Conservation (phyloP, 129 eudicot genomes). For the Cynara cardunculus region DNA sequence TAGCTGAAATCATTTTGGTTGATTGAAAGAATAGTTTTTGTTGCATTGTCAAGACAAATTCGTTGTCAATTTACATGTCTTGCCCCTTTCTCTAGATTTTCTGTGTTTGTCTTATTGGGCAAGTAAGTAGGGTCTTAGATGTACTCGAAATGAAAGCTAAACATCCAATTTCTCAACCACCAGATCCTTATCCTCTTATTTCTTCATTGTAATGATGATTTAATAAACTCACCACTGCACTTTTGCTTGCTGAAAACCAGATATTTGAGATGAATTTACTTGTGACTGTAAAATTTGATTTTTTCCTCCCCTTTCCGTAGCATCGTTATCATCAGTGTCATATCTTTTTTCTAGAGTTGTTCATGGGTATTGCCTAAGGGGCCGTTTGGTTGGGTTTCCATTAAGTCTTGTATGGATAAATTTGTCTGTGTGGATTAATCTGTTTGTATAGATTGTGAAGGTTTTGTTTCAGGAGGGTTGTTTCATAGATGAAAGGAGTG, state of each 20-base stretch:
- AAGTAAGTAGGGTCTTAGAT: neutral
- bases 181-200: neutral
- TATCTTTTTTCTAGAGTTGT: neutral
- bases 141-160: neutral
- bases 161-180: neutral
- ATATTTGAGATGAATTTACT: neutral
- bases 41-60: neutral
- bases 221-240: neutral
- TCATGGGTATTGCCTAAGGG: neutral
- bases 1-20: neutral
- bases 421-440: too few relatives aligned
- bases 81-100: neutral
- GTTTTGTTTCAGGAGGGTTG: too few relatives aligned
- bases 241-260: neutral
- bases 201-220: neutral
- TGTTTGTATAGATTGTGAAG: too few relatives aligned
- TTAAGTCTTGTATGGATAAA: too few relatives aligned
- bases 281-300: neutral
- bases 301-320: neutral
- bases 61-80: constrained; percentile 4
- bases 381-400: neutral
- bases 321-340: neutral
- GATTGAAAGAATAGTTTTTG: neutral
- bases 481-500: too few relatives aligned
- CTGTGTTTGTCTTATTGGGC: neutral